Evolutionary conservation across 495 filamentous ascomycete species (phyloP).

Genomic region (Hypoxylon lenormandii): DNA sequence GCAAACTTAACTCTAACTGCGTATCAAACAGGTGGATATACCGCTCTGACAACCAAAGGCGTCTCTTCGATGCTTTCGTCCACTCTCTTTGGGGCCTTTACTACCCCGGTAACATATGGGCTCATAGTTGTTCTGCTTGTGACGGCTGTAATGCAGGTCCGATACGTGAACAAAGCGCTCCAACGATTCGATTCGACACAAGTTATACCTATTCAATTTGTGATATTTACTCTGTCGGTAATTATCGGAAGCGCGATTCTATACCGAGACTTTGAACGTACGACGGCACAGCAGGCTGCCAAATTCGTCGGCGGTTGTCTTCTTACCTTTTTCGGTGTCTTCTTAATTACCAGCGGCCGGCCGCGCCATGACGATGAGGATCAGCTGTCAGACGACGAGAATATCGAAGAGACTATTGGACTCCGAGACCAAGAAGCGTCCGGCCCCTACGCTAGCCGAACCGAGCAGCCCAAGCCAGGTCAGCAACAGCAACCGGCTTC

Average conservation of each 20-base stretch:
- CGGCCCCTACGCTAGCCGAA: conserved; percentile 35
- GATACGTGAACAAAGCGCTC: conserved; percentile 92
- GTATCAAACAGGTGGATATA: conserved; percentile 81
- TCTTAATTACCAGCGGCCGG: conserved; percentile 84
- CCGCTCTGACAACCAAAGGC: conserved; percentile 93
- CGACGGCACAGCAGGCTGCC: conserved; percentile 71
- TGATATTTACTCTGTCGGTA: conserved; percentile 93
- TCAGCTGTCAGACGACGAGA: conserved; percentile 65
- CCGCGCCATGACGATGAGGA: conserved; percentile 65
- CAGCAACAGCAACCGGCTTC: conserved; percentile 29
- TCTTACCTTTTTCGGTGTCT: conserved; percentile 93
- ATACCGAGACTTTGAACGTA: conserved; percentile 92
- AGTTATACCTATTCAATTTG: conserved; percentile 96
- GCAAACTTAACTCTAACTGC: conserved; percentile 47
- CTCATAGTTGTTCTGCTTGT: conserved; percentile 78
- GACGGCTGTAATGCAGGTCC: conserved; percentile 93
- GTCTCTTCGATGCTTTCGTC: conserved; percentile 93
- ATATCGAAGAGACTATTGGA: conserved; percentile 64
- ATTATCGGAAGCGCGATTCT: conserved; percentile 92
- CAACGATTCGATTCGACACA: conserved; percentile 96
- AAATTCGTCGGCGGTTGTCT: conserved; percentile 92
- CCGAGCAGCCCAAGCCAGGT: conserved; percentile 39
- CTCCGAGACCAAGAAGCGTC: conserved; percentile 56
- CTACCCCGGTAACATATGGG: conserved; percentile 90
- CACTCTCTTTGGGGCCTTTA: conserved; percentile 84